These are phyloP conservation scores for Penicillium dipodomyicola DNA, from an alignment of 495 filamentous ascomycete genomes.

Conservation along the genomic window DNA sequence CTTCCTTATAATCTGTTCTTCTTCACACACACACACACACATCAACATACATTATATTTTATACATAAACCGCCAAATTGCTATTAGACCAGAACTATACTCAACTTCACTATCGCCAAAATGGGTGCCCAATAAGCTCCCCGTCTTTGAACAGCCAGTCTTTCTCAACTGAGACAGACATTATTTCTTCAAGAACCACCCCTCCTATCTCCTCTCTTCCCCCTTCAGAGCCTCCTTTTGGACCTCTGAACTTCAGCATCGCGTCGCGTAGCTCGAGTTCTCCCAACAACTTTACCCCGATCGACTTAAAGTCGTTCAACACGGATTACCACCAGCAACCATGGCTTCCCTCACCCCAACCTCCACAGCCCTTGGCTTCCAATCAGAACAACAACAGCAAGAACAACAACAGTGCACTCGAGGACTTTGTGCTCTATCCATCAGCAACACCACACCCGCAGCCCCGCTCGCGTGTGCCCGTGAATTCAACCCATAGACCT, in stretches of 20 bases:
- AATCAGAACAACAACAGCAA: slow-evolving; percentile 43
- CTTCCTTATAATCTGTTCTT: slow-evolving; percentile 12
- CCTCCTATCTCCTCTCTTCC: slow-evolving; percentile 38
- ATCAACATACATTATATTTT: neutral
- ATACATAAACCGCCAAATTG: slow-evolving; percentile 25
- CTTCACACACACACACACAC: slow-evolving; percentile 14
- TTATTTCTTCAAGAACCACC: slow-evolving; percentile 45
- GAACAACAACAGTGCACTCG: slow-evolving; percentile 42
- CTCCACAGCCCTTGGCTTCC: slow-evolving; percentile 45
- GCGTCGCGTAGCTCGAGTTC: slow-evolving; percentile 56
- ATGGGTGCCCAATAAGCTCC: slow-evolving; percentile 55
- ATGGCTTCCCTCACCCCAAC: slow-evolving; percentile 60
- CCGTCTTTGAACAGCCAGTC: slow-evolving; percentile 33
- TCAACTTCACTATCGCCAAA: slow-evolving; percentile 27
- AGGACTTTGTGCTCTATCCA: slow-evolving; percentile 51
- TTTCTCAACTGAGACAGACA: slow-evolving; percentile 51
- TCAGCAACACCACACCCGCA: slow-evolving; percentile 28
- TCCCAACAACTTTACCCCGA: slow-evolving; percentile 43
- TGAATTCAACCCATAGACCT: slow-evolving; percentile 42
- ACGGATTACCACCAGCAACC: slow-evolving; percentile 61
- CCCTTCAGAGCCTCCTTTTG: slow-evolving; percentile 48
- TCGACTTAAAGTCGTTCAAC: slow-evolving; percentile 60
- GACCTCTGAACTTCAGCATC: slow-evolving; percentile 58
- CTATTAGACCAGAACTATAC: slow-evolving; percentile 26
- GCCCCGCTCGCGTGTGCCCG: slow-evolving; percentile 36